Conservation (phyloP, 768 basidiomycete genomes). For the Collybia sordida region DNA sequence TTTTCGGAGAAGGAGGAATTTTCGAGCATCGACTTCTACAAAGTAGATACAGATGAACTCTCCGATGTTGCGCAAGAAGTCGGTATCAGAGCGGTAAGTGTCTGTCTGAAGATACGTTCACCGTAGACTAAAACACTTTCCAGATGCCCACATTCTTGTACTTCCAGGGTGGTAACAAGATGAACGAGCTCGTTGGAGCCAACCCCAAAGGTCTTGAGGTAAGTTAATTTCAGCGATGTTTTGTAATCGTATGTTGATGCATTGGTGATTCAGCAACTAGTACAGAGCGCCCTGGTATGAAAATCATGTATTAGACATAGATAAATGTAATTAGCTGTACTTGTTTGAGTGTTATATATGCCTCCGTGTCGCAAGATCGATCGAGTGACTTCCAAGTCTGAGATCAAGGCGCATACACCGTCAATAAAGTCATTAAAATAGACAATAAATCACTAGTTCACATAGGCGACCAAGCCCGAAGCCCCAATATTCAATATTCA, state of each 20-base stretch:
- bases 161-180: slow-evolving; percentile 26
- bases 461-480: no score
- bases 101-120: not conserved
- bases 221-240: not conserved
- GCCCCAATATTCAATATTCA: not conserved
- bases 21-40: slow-evolving; percentile 57
- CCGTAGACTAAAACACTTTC: not conserved
- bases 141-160: slow-evolving; percentile 38
- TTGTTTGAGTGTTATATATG: no score
- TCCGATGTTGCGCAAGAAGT: slow-evolving; percentile 51
- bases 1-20: slow-evolving; percentile 34
- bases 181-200: slow-evolving; percentile 38
- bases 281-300: no score
- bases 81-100: slow-evolving; percentile 60
- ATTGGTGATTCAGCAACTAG: no score
- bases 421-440: no score
- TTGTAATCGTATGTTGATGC: not conserved
- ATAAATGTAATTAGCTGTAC: no score
- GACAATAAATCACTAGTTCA: no score
- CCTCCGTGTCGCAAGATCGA: no score
- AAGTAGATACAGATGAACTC: slow-evolving; percentile 70
- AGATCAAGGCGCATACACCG: no score
- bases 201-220: slow-evolving; percentile 29
- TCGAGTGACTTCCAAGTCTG: no score
- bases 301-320: no score